Conservation (phyloP, 129 eudicot species). For the Rutidosis leptorrhynchoides region DNA sequence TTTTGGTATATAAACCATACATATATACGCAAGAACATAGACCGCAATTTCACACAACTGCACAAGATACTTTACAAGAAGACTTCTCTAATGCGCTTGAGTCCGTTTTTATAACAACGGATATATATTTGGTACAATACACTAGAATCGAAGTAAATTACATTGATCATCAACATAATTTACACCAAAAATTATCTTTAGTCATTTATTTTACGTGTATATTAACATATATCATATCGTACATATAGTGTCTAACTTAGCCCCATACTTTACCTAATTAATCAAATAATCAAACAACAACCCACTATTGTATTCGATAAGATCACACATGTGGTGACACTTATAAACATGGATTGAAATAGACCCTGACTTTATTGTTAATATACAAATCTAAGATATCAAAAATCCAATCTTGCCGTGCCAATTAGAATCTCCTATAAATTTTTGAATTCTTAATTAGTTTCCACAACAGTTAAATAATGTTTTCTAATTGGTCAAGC, state of each 20-base stretch:
- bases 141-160: no score
- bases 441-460: background rate
- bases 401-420: background rate
- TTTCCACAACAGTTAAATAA: background rate
- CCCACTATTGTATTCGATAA: conserved; percentile 7
- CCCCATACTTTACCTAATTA: conserved; percentile 5
- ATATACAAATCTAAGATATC: background rate
- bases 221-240: no score
- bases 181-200: no score
- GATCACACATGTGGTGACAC: background rate
- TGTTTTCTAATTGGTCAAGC: background rate
- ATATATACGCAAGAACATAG: no score
- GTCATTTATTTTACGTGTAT: no score
- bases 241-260: background rate
- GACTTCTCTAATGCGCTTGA: no score
- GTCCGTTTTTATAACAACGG: no score
- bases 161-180: no score
- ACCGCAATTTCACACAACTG: no score
- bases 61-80: no score
- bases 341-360: background rate
- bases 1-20: no score
- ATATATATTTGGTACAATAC: no score
- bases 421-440: background rate
- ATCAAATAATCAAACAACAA: background rate
- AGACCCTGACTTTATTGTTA: background rate